Base-by-base conservation (phyloP, 805 yeast genomes). In the Candida ipomoeae region DNA sequence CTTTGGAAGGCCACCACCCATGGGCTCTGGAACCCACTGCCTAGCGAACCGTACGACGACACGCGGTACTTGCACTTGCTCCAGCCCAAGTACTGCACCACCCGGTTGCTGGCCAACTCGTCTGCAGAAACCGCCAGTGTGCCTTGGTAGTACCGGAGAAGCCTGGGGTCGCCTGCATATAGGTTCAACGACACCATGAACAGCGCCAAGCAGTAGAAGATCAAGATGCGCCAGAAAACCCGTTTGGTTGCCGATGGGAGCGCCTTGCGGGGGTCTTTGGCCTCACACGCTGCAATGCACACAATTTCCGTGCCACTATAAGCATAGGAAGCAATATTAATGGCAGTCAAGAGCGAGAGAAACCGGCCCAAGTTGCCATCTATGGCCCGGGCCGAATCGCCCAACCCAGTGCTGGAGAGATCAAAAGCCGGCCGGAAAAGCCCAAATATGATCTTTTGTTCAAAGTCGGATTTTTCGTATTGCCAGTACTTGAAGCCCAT, bases 291-390 rank as follows among this genome's bases (percentile, higher is more conserved):
- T 2, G 94, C 92, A 48, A 87, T 81, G 55, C 87, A 82, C 11
- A 89, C 91, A 63, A 85, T 82, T 57, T 88, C 96, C 1, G 90
- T 85, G 0, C 96, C 96, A 44, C 86, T 81, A 60, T 84, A 88
- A 0, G 95, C 86, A 64, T 84, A 88, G 0, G 89, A 74, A 0
- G 90, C 83, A 18, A 83, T 80, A 43, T 82, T 67, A 7, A 83
- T 68, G 1, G 89, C 88, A 1, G 82, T 78, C 34, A 84, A 49
- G 7, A 86, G 64, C 6, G 87, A 81, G 42, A 84, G 67, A 46
- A 87, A 75, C 40, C 87, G 63, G 0, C 92, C 94, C 44, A 65
- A 61, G 29, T 73, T 63, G 2, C 91, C 89, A 5, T 78, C 79
- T 32, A 83, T 81, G 0, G 92, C 92, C 15, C 66, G 64, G 8